These are phyloP conservation scores for Penstemon barbatus DNA, from an alignment of 257 asterid species.

Conservation along the genomic window DNA sequence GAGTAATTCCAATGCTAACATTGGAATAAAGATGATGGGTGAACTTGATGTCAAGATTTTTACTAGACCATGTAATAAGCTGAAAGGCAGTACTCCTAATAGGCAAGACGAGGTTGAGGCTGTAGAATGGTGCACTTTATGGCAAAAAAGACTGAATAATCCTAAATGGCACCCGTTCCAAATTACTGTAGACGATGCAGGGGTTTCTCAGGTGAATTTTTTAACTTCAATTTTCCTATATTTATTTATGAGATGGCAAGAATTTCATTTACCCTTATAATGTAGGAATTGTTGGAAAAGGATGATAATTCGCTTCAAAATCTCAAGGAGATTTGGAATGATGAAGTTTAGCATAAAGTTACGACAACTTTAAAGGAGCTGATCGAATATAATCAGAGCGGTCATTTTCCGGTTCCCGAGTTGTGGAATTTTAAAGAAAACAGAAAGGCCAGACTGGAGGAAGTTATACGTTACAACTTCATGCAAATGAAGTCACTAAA, in stretches of 20 bases:
- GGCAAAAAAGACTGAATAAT: conserved; percentile 63
- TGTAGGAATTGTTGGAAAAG: conserved; percentile 41
- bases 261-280: not conserved
- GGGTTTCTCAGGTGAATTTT: conserved; percentile 43
- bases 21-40: conserved; percentile 76
- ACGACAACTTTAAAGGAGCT: conserved; percentile 39
- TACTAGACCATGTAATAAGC: conserved; percentile 53
- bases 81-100: conserved; percentile 31
- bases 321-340: conserved; percentile 46
- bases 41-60: conserved; percentile 61
- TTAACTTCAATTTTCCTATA: too few species aligned
- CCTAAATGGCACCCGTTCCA: conserved; percentile 74
- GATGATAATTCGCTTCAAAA: conserved; percentile 39
- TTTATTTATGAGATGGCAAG: too few species aligned
- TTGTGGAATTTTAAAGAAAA: conserved; percentile 57
- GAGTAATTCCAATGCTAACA: conserved; percentile 40
- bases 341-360: conserved; percentile 38
- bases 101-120: conserved; percentile 61
- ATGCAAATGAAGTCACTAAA: conserved; percentile 36
- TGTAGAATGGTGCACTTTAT: conserved; percentile 46
- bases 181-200: conserved; percentile 34
- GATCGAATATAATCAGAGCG: conserved; percentile 50
- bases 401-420: conserved; percentile 44
- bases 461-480: conserved; percentile 44
- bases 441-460: conserved; percentile 52